Evolutionary conservation across 306 rosid genomes (phyloP), one percentile per base, ranked within the genome.

Genomic region (Delonix regia): DNA sequence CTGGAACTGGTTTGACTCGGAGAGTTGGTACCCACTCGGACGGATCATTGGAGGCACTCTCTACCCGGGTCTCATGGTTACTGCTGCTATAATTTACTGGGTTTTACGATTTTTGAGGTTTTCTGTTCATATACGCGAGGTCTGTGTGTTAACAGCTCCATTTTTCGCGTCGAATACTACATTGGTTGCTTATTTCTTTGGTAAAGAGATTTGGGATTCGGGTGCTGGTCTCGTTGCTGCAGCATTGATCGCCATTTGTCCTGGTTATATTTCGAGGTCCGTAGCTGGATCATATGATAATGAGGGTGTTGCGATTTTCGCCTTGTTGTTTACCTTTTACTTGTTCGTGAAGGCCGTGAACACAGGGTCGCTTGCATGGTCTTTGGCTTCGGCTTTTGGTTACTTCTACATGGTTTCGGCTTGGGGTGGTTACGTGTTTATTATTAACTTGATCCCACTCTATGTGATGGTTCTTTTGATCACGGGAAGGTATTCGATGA

Each of bases 1-100:
- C 88, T 94, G 99, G 99, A 94, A 92, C 85, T 94, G 99, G 99
- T 94, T 94, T 64, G 99, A 94, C 79, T 92, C 87, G 5, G 99
- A 94, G 63, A 90, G 97, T 53, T 94, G 99, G 99, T 92, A 94
- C 71, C 99, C 99, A 0, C 82, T 94, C 12, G 99, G 99, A 0
- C 87, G 99, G 25, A 94, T 94, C 89, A 77, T 94, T 13, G 99
- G 99, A 0, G 99, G 99, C 0, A 94, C 99, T 0, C 94, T 94
- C 38, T 94, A 94, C 85, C 99, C 99, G 0, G 97, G 97, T 0
- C 95, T 94, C 59, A 94, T 94, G 99, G 89, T 94, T 69, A 94
- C 99, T 9, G 97, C 97, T 3, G 97, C 97, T 24, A 22, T 87
- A 9, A 89, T 95, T 61, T 91, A 92, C 79, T 82, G 88, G 88